Percentiles rank a stretch among this genome's conserved stretches.
Conservation (phyloP, 257 asterid species). For the Gentiana dahurica region DNA sequence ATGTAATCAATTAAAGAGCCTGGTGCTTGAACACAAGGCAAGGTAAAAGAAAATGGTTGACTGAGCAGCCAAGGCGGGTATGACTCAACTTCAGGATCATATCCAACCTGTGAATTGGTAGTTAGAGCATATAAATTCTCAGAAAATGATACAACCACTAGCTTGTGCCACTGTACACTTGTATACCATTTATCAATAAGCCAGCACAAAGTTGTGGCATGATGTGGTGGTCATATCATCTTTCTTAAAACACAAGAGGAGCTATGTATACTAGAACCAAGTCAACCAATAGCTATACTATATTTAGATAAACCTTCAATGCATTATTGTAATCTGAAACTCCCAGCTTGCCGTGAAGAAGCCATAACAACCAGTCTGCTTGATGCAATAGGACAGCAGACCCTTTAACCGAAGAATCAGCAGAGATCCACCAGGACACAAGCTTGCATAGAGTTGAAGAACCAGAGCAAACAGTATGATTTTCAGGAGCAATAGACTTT, state of each 20-base stretch:
- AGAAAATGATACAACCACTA: too few species aligned
- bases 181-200: not conserved
- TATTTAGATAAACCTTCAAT: slow-evolving; percentile 43
- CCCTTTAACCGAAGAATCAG: slow-evolving; percentile 22
- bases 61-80: slow-evolving; percentile 71
- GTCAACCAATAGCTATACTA: not conserved
- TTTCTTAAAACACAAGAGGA: too few species aligned
- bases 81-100: slow-evolving; percentile 75
- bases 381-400: slow-evolving; percentile 73
- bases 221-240: too few species aligned
- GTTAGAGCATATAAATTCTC: not conserved
- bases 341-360: slow-evolving; percentile 86
- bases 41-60: slow-evolving; percentile 55
- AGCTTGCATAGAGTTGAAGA: slow-evolving; percentile 90
- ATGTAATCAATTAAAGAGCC: slow-evolving; percentile 59
- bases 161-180: not conserved
- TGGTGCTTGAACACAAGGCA: slow-evolving; percentile 76
- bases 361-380: slow-evolving; percentile 91
- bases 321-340: slow-evolving; percentile 89
- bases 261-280: too few species aligned
- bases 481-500: slow-evolving; percentile 66
- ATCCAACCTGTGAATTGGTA: slow-evolving; percentile 49
- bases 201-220: not conserved
- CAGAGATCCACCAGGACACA: slow-evolving; percentile 79
- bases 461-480: slow-evolving; percentile 84